These are phyloP conservation scores for Cutaneotrichosporon mucoides DNA, from an alignment of 1,284 basidiomycete species.

Conservation along the genomic window DNA sequence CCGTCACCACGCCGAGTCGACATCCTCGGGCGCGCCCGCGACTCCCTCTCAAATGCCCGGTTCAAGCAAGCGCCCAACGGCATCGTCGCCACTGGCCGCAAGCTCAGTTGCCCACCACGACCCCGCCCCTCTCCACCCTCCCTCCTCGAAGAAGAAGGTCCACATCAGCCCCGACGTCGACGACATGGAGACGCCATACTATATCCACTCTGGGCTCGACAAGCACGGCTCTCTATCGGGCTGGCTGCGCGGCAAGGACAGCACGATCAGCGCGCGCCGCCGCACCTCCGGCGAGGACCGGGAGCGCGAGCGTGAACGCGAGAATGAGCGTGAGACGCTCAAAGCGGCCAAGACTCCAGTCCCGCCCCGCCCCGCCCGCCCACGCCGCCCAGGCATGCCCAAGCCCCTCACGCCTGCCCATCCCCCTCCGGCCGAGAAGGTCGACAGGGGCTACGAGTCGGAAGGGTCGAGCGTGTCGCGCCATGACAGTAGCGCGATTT, in stretches of 20 bases:
- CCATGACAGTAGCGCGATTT: conserved; percentile 1
- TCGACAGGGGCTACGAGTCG: conserved; percentile 34
- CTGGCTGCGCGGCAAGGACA: conserved; percentile 32
- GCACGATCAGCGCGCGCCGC: too few relatives aligned
- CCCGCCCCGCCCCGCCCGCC: not conserved
- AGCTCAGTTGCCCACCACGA: not conserved
- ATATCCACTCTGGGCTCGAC: conserved; percentile 51
- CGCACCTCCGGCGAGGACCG: not conserved
- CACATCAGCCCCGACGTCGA: conserved; percentile 16
- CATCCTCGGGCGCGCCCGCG: too few relatives aligned
- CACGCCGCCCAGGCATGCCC: conserved; percentile 1
- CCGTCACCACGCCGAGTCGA: too few relatives aligned
- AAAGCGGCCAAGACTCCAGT: not conserved
- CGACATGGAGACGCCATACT: conserved; percentile 34
- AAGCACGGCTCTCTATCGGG: conserved; percentile 46
- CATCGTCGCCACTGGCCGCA: too few relatives aligned
- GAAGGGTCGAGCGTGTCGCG: conserved; percentile 30
- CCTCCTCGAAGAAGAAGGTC: conserved; percentile 11
- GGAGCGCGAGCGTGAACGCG: not conserved
- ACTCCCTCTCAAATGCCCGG: too few relatives aligned
- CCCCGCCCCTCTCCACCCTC: conserved; percentile 2
- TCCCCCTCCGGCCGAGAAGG: not conserved
- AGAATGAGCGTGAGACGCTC: not conserved
- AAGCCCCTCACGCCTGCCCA: conserved; percentile 11
- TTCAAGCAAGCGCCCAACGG: too few relatives aligned